These are phyloP conservation scores for Suillus americanus DNA, from an alignment of 768 basidiomycete species.

Conservation along the genomic window DNA sequence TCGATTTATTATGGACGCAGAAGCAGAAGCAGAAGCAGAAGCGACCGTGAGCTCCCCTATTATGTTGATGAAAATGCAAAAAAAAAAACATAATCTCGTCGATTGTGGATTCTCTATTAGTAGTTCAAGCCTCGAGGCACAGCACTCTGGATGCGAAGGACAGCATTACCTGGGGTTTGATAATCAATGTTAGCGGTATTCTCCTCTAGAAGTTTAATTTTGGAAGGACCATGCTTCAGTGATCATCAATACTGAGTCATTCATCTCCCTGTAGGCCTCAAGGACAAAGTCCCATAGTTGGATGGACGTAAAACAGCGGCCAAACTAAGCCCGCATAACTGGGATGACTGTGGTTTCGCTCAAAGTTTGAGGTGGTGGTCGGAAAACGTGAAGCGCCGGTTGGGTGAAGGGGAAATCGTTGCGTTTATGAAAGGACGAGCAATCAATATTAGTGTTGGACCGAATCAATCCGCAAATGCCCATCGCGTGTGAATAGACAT, in stretches of 20 bases:
- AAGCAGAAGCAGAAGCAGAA: no score
- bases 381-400: background rate
- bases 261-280: constrained; percentile 16
- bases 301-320: background rate
- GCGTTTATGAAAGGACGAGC: background rate
- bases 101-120: background rate
- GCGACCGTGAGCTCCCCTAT: background rate
- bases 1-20: no score
- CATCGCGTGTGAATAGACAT: background rate
- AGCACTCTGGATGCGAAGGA: background rate
- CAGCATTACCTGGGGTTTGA: background rate
- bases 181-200: background rate
- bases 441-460: background rate
- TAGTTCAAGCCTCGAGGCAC: background rate
- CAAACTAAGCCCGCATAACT: background rate
- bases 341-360: background rate
- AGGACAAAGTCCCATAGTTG: background rate
- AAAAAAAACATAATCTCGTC: background rate
- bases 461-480: background rate
- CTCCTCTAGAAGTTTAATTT: background rate
- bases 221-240: background rate
- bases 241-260: background rate
- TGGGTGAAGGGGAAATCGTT: background rate
- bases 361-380: background rate
- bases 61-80: background rate